Evolutionary conservation across 169 alveolate genomes (phyloP).

Genomic region (Perkinsus chesapeaki): DNA sequence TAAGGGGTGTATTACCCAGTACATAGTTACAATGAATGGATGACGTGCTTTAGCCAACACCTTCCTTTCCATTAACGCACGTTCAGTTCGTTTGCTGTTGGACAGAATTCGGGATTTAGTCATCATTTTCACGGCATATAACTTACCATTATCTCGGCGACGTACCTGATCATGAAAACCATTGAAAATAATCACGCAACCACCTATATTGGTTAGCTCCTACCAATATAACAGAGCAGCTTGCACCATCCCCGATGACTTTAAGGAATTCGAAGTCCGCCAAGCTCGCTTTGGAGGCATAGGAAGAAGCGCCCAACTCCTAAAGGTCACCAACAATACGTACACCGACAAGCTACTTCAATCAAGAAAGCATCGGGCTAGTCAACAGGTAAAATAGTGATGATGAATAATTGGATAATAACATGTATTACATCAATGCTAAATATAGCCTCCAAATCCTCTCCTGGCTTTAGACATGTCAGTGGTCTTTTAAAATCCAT

Average conservation of each 20-base stretch:
- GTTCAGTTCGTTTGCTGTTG: constrained; percentile 50
- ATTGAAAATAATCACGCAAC: neutral
- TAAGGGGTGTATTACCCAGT: neutral
- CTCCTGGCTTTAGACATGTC: neutral
- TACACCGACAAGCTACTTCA: neutral
- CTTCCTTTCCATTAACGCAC: constrained; percentile 76
- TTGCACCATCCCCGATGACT: neutral
- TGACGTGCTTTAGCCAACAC: constrained; percentile 63
- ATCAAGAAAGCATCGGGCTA: no score
- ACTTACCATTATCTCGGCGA: constrained; percentile 41
- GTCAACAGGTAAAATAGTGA: no score
- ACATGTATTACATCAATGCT: neutral
- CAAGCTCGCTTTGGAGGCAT: neutral
- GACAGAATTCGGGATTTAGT: constrained; percentile 53
- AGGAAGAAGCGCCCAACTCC: neutral
- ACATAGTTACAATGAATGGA: constrained; percentile 61
- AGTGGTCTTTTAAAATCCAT: neutral
- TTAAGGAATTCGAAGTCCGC: neutral
- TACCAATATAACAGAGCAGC: neutral
- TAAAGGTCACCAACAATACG: neutral
- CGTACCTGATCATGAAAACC: constrained; percentile 42
- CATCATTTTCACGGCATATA: constrained; percentile 67
- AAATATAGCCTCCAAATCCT: neutral
- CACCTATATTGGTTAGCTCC: neutral
- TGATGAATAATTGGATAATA: no score